These are phyloP conservation scores for Pythium aristosporum DNA, from an alignment of 352 stramenopile genomes.

Conservation along the genomic window DNA sequence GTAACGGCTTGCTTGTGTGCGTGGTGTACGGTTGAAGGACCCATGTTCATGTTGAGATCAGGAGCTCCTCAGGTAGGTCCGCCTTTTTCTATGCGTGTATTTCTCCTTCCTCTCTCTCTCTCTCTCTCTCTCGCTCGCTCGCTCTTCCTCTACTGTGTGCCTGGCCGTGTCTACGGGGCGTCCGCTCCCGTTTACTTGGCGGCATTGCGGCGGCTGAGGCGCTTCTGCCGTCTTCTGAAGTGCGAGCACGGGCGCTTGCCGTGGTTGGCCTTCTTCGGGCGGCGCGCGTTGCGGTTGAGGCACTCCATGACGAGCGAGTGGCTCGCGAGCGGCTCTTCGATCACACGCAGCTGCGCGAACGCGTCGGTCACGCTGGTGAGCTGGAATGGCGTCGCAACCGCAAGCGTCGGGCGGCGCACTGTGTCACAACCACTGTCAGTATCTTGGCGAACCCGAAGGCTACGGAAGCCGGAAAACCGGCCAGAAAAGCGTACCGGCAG, in stretches of 20 bases:
- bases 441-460: neutral
- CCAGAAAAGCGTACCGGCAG: conserved; percentile 15
- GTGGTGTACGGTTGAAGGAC: neutral
- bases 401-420: conserved; percentile 21
- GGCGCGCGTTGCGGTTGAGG: conserved; percentile 78
- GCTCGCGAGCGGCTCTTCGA: conserved; percentile 42
- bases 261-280: conserved; percentile 88
- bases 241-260: conserved; percentile 86
- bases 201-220: conserved; percentile 53
- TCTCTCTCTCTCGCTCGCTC: conserved; percentile 12
- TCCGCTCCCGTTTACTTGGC: conserved; percentile 28
- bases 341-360: conserved; percentile 45
- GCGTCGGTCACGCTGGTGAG: conserved; percentile 23
- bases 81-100: neutral
- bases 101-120: conserved; percentile 3
- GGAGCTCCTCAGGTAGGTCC: neutral
- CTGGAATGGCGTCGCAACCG: conserved; percentile 12
- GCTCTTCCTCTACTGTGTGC: conserved; percentile 4
- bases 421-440: neutral
- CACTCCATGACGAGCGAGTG: conserved; percentile 68
- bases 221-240: conserved; percentile 75
- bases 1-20: conserved; percentile 15
- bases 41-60: too few species aligned
- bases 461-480: neutral
- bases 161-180: neutral